Evolutionary conservation across 441 rosid species (phyloP).

Genomic region (Geranium incanum): DNA sequence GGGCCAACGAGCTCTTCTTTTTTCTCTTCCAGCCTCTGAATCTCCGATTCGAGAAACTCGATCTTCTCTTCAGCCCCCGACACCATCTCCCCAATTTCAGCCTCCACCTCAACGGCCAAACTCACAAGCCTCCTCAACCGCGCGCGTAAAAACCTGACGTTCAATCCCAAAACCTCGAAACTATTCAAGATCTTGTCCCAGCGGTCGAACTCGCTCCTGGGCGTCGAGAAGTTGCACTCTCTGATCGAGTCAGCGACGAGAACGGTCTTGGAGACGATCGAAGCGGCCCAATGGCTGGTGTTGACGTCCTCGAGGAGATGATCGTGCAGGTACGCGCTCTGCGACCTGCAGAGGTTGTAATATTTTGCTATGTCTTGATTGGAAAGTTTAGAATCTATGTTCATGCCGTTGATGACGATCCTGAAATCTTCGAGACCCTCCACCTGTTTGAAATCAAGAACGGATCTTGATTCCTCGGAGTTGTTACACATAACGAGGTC

Average conservation of each 20-base stretch:
- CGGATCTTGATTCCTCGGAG: too few species aligned
- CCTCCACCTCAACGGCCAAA: neutral
- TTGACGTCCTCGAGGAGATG: neutral
- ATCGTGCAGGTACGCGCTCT: neutral
- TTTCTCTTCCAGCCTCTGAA: neutral
- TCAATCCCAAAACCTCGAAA: constrained; percentile 6
- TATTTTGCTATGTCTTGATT: neutral
- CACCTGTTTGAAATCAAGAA: neutral
- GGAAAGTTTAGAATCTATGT: neutral
- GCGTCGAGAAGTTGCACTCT: neutral
- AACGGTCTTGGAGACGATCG: neutral
- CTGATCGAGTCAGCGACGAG: neutral
- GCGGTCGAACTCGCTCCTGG: neutral
- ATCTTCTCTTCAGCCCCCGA: neutral
- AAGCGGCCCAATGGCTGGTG: neutral
- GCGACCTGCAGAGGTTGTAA: neutral
- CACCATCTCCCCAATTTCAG: neutral
- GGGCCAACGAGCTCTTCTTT: neutral
- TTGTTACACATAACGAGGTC: too few species aligned
- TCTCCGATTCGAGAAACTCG: neutral
- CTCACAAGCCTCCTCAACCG: neutral
- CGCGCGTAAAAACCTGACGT: neutral
- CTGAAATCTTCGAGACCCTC: neutral
- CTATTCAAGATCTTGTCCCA: constrained; percentile 4
- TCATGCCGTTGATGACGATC: neutral